These are phyloP conservation scores for Nymphaea colorata DNA, from an alignment of 164 flowering plant species.

Conservation along the genomic window DNA sequence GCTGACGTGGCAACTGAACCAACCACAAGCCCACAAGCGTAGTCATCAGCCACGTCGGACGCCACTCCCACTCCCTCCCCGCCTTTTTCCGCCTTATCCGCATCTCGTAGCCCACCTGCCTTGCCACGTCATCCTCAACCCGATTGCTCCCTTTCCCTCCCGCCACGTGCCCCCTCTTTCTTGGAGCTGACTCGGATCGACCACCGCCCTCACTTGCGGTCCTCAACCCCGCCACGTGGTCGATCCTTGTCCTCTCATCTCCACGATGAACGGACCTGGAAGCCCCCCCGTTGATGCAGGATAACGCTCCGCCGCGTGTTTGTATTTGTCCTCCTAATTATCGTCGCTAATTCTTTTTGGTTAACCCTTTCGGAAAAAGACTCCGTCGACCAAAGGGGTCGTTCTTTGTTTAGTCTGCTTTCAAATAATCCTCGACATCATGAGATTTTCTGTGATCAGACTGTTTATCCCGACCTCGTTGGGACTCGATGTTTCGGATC, in stretches of 20 bases:
- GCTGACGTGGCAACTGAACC: neutral
- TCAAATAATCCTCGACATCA: too few relatives aligned
- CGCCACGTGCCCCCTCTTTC: neutral
- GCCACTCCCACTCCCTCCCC: neutral
- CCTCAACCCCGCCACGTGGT: neutral
- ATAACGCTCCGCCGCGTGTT: neutral
- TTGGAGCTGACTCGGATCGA: neutral
- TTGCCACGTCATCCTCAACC: neutral
- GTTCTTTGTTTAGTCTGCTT: too few relatives aligned
- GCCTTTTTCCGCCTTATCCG: neutral
- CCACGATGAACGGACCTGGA: neutral
- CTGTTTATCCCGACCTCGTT: too few relatives aligned
- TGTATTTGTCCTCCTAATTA: neutral
- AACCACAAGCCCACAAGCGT: neutral
- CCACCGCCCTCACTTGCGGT: neutral
- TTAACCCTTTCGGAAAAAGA: too few relatives aligned
- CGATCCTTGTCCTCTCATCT: neutral
- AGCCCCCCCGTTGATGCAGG: neutral
- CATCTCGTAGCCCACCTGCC: neutral
- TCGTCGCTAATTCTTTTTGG: neutral
- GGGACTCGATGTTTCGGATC: too few relatives aligned
- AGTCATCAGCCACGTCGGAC: conserved; percentile 1
- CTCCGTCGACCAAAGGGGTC: too few relatives aligned
- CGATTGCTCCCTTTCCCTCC: neutral
- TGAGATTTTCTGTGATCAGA: too few relatives aligned